phyloP scores from a whole-genome alignment of 768 basidiomycete species.

The Panus rudis region DNA sequence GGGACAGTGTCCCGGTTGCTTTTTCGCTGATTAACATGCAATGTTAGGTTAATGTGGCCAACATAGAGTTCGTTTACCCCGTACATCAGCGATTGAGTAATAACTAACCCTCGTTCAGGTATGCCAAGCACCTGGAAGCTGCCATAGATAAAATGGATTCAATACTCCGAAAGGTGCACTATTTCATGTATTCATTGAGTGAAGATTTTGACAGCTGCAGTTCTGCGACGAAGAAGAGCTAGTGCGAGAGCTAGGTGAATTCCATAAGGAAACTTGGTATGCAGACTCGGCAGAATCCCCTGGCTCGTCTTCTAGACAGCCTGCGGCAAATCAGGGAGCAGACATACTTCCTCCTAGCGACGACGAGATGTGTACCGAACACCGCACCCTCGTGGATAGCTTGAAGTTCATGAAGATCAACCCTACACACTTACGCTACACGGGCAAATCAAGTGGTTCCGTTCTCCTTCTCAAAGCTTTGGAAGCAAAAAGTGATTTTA shows the following conservation, averaged over 20 bases:
- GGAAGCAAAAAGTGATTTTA: not conserved
- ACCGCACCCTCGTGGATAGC: not conserved
- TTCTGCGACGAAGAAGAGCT: too few species aligned
- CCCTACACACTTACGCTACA: not conserved
- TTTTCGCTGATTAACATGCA: conserved; percentile 1
- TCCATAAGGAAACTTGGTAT: too few species aligned
- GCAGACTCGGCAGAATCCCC: too few species aligned
- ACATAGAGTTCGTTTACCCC: not conserved
- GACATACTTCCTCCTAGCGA: not conserved
- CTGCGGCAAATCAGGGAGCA: too few species aligned
- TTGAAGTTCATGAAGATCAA: not conserved
- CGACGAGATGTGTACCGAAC: not conserved
- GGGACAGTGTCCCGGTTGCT: not conserved
- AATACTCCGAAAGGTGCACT: too few species aligned
- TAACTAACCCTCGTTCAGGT: conserved; percentile 4
- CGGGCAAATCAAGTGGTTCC: not conserved
- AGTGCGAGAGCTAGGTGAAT: too few species aligned
- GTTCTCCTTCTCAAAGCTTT: too few species aligned
- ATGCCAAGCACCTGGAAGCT: conserved; percentile 15
- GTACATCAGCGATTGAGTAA: not conserved
- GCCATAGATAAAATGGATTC: conserved; percentile 11
- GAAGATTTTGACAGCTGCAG: too few species aligned
- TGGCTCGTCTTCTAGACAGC: too few species aligned
- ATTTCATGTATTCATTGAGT: too few species aligned
- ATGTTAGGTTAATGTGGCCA: conserved; percentile 12